These are phyloP conservation scores for Staphylotrichum longicolle DNA, from an alignment of 495 filamentous ascomycete species.

Conservation along the genomic window DNA sequence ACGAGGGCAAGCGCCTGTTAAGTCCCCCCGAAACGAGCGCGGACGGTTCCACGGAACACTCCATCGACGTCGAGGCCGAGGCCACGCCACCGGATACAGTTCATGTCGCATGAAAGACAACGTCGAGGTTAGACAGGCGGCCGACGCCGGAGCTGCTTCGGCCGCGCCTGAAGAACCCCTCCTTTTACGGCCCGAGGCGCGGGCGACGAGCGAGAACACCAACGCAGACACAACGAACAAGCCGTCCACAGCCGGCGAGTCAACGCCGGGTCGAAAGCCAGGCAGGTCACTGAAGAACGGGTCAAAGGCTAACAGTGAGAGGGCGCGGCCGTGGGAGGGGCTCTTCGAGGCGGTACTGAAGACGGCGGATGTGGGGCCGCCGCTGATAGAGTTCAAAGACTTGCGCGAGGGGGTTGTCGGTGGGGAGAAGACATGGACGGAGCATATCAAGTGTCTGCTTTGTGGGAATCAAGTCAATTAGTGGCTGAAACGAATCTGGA, in stretches of 20 bases:
- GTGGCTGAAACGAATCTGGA: conserved; percentile 13
- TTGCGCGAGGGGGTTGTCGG: conserved; percentile 41
- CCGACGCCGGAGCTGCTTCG: conserved; percentile 30
- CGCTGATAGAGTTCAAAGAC: conserved; percentile 44
- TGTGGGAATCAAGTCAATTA: conserved; percentile 42
- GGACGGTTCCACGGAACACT: conserved; percentile 41
- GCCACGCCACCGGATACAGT: conserved; percentile 28
- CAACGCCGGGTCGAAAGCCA: conserved; percentile 20
- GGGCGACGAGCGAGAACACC: conserved; percentile 21
- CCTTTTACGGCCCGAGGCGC: conserved; percentile 17
- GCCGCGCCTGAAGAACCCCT: conserved; percentile 27
- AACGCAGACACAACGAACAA: conserved; percentile 13
- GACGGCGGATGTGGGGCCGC: conserved; percentile 33
- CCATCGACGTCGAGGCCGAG: conserved; percentile 49
- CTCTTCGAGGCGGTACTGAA: conserved; percentile 43
- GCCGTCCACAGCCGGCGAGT: conserved; percentile 14
- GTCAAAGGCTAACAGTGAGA: conserved; percentile 25
- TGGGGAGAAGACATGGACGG: conserved; percentile 48
- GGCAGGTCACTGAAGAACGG: conserved; percentile 32
- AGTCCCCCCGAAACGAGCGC: conserved; percentile 45
- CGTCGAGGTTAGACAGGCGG: conserved; percentile 31
- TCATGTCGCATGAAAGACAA: conserved; percentile 33
- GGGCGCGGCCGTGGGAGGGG: conserved; percentile 42
- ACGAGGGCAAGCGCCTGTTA: conserved; percentile 40
- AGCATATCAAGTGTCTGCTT: conserved; percentile 44